Conservation (phyloP, 441 rosid genomes). For the Capsella rubella region DNA sequence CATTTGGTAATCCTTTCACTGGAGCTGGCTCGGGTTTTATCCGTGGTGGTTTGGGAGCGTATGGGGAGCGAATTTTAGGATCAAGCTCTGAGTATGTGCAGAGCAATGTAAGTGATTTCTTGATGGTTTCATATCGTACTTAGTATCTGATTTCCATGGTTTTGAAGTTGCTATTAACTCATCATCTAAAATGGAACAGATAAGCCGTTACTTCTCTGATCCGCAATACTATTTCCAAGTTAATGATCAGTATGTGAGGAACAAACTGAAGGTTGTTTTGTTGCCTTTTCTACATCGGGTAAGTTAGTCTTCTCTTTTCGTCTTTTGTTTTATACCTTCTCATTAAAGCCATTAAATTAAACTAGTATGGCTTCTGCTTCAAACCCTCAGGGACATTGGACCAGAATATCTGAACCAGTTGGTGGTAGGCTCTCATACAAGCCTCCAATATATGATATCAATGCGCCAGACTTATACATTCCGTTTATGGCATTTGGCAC, state of each 20-base stretch:
- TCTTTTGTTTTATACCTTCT: slow-evolving; percentile 20
- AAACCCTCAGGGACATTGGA: slow-evolving; percentile 85
- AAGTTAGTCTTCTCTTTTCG: slow-evolving; percentile 37
- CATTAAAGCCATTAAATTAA: background rate
- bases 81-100: slow-evolving; percentile 98
- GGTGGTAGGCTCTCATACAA: slow-evolving; percentile 98
- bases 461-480: slow-evolving; percentile 94
- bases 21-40: slow-evolving; percentile 94
- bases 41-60: slow-evolving; percentile 87
- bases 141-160: background rate
- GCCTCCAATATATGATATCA: slow-evolving; percentile 92
- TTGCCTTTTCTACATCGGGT: slow-evolving; percentile 92
- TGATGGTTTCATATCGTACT: background rate
- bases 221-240: slow-evolving; percentile 99
- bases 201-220: slow-evolving; percentile 87
- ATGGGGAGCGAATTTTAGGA: slow-evolving; percentile 84
- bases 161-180: background rate
- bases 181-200: slow-evolving; percentile 56
- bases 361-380: slow-evolving; percentile 30
- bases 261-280: slow-evolving; percentile 85
- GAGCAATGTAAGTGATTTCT: slow-evolving; percentile 77
- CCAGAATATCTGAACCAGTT: slow-evolving; percentile 91
- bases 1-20: slow-evolving; percentile 86
- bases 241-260: slow-evolving; percentile 90
- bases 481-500: slow-evolving; percentile 97